Conservation (phyloP, 129 eudicot species). For the Helichrysum umbraculigerum region DNA sequence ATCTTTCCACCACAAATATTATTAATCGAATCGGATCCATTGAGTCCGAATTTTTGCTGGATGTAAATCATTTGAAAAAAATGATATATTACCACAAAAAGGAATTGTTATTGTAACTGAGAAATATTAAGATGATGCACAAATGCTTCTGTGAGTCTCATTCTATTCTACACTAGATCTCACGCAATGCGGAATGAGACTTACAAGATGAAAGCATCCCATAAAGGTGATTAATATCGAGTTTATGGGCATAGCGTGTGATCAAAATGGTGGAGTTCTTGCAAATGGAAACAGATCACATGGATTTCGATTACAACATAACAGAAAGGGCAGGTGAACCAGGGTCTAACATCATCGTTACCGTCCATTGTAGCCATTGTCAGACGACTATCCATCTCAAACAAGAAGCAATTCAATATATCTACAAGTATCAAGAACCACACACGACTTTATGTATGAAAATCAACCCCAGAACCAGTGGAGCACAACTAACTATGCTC, state of each 20-base stretch:
- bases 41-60: background rate
- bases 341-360: slow-evolving; percentile 73
- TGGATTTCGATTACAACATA: slow-evolving; percentile 72
- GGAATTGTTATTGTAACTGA: too few relatives aligned
- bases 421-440: background rate
- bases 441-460: background rate
- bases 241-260: slow-evolving; percentile 51
- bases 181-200: background rate
- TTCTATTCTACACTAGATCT: background rate
- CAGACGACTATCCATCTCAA: slow-evolving; percentile 26
- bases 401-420: slow-evolving; percentile 11
- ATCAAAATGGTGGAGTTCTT: slow-evolving; percentile 85
- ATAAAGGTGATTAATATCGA: background rate
- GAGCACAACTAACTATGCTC: background rate
- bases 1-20: background rate
- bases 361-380: slow-evolving; percentile 37
- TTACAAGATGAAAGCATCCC: background rate
- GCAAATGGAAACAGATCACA: slow-evolving; percentile 64
- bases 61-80: background rate
- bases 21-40: background rate
- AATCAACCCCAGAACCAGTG: slow-evolving; percentile 19
- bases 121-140: background rate
- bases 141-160: background rate
- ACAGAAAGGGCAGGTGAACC: slow-evolving; percentile 90
- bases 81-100: too few relatives aligned